Evolutionary conservation across 176 grass and related monocot species (phyloP).

Genomic region (Eremochloa ophiuroides): DNA sequence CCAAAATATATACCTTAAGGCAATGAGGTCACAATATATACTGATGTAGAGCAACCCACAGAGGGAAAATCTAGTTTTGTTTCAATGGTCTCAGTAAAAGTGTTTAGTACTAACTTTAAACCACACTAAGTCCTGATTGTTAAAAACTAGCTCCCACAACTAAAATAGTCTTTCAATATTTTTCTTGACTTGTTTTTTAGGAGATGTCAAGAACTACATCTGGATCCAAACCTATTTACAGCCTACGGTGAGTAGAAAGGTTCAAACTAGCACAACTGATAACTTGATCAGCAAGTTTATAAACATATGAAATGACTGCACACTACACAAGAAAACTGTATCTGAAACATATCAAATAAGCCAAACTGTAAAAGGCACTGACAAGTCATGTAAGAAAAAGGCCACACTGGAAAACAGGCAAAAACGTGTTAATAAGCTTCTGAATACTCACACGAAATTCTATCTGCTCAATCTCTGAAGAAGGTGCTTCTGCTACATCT

Average conservation of each 20-base stretch:
- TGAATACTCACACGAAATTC: conserved; percentile 85
- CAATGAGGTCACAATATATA: not conserved
- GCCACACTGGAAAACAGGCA: conserved; percentile 6
- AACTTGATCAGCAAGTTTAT: not conserved
- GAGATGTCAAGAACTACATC: not conserved
- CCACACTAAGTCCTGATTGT: not conserved
- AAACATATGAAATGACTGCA: not conserved
- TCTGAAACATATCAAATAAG: conserved; percentile 12
- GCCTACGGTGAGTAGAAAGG: not conserved
- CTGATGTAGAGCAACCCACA: not conserved
- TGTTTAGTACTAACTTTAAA: not conserved
- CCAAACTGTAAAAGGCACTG: not conserved
- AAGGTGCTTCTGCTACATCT: conserved; percentile 63
- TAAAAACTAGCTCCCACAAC: not conserved
- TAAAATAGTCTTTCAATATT: not conserved
- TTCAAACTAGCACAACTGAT: not conserved
- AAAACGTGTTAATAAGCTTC: not conserved
- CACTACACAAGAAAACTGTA: conserved; percentile 9
- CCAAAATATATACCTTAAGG: not conserved
- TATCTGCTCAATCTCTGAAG: conserved; percentile 55
- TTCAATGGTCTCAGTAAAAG: not conserved
- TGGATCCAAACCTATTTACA: not conserved
- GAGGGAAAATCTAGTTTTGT: not conserved
- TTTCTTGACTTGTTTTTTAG: not conserved
- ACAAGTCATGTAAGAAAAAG: not conserved